phyloP scores from a whole-genome alignment of 805 yeast genomes.

The Myxozyma melibiosi region DNA sequence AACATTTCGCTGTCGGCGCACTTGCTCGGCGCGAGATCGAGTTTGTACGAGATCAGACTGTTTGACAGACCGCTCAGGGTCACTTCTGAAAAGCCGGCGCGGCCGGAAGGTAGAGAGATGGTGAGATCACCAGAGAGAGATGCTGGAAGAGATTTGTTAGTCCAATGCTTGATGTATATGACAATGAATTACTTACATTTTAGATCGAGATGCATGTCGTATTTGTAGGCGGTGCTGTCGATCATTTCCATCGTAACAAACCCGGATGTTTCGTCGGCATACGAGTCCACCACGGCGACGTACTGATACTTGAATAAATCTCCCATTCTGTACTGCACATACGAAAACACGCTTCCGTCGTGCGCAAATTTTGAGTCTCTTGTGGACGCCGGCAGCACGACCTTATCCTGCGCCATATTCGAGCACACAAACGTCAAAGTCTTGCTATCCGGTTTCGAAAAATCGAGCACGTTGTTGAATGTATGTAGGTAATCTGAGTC shows the following conservation, averaged over 20 bases:
- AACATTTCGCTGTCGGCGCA: slow-evolving; percentile 42
- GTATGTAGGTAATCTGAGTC: slow-evolving; percentile 9
- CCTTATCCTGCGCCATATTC: slow-evolving; percentile 47
- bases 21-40: slow-evolving; percentile 33
- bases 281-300: slow-evolving; percentile 51
- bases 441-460: slow-evolving; percentile 14
- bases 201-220: slow-evolving; percentile 7
- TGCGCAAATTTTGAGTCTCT: slow-evolving; percentile 52
- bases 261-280: slow-evolving; percentile 33
- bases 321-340: slow-evolving; percentile 48
- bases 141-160: background rate
- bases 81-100: slow-evolving; percentile 52
- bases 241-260: slow-evolving; percentile 38
- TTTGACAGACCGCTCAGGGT: slow-evolving; percentile 60
- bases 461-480: slow-evolving; percentile 28
- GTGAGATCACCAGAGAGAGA: slow-evolving; percentile 36
- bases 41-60: slow-evolving; percentile 58
- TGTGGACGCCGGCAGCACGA: slow-evolving; percentile 54
- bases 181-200: background rate
- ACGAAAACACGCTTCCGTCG: slow-evolving; percentile 50
- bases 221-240: slow-evolving; percentile 36
- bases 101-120: slow-evolving; percentile 47
- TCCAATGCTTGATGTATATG: too few species aligned
- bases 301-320: slow-evolving; percentile 51
- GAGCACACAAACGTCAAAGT: slow-evolving; percentile 45